These are phyloP conservation scores for Phaeomoniella chlamydospora DNA, from an alignment of 2,329 filamentous ascomycete species.

Conservation along the genomic window DNA sequence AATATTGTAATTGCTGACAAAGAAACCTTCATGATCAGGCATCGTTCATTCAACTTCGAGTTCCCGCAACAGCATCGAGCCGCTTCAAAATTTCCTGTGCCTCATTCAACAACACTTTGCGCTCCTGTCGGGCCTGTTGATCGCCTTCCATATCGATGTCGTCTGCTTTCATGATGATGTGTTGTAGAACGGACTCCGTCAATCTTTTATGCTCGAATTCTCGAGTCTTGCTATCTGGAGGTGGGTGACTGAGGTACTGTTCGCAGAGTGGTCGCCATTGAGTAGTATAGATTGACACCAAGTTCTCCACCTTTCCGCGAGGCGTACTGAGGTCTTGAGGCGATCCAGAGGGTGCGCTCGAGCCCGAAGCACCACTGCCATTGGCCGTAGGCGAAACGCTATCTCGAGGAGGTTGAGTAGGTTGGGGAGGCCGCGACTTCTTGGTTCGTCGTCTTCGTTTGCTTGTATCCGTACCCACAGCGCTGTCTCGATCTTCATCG, in stretches of 20 bases:
- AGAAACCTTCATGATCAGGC: neutral
- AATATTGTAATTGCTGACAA: neutral
- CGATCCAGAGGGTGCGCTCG: neutral
- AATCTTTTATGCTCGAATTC: constrained; percentile 28
- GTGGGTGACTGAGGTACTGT: constrained; percentile 22
- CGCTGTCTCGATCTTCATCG: neutral
- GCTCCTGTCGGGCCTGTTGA: constrained; percentile 39
- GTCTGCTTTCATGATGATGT: constrained; percentile 43
- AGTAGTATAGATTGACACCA: constrained; percentile 20
- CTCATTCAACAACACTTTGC: constrained; percentile 25
- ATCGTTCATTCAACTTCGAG: neutral
- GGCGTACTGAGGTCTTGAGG: constrained; percentile 20
- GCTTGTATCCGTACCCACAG: neutral
- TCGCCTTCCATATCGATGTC: constrained; percentile 59
- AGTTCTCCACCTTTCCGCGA: constrained; percentile 21
- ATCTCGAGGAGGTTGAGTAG: neutral
- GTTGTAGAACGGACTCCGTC: constrained; percentile 25
- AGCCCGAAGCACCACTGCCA: neutral
- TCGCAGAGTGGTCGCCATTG: constrained; percentile 22
- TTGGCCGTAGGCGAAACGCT: neutral
- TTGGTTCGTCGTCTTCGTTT: neutral
- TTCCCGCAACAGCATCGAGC: constrained; percentile 19
- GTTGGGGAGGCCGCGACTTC: neutral
- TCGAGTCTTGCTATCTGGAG: constrained; percentile 21
- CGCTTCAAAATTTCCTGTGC: constrained; percentile 22